A percentile compares a stretch with the other conserved stretches of the same genome.
Conservation (phyloP, 257 asterid genomes). For the Solanum pimpinellifolium region DNA sequence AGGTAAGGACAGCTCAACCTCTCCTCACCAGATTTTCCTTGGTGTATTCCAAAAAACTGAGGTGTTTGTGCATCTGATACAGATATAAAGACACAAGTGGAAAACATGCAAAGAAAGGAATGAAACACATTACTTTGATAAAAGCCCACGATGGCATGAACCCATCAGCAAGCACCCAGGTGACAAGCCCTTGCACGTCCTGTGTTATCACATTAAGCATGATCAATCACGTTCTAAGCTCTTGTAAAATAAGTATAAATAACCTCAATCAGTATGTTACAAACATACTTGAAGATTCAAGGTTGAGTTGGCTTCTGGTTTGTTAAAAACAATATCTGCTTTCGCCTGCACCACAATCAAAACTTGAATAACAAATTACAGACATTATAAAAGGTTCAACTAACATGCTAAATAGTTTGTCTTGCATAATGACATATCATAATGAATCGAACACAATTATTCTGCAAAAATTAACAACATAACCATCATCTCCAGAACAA, state of each 20-base stretch:
- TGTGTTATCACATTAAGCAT: slow-evolving; percentile 16
- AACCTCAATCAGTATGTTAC: neutral
- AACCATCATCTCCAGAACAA: neutral
- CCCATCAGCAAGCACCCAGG: slow-evolving; percentile 96
- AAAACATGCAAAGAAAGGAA: neutral
- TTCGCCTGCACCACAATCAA: slow-evolving; percentile 48
- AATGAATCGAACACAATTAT: neutral
- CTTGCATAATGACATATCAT: neutral
- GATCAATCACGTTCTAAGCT: neutral
- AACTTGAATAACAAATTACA: neutral
- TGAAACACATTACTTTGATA: slow-evolving; percentile 50
- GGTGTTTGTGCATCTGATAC: neutral
- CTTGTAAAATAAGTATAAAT: neutral
- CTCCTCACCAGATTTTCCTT: neutral
- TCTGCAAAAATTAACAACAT: neutral
- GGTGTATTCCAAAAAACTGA: neutral
- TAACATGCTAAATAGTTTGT: neutral
- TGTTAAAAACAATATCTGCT: slow-evolving; percentile 69
- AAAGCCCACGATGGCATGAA: slow-evolving; percentile 96
- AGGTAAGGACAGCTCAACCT: neutral
- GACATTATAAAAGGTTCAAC: neutral
- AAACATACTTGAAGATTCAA: slow-evolving; percentile 58
- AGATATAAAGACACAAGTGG: neutral
- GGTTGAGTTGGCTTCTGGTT: slow-evolving; percentile 55
- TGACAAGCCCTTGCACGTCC: slow-evolving; percentile 92